phyloP scores from a whole-genome alignment of 352 stramenopile species.

The Albugo laibachii region DNA sequence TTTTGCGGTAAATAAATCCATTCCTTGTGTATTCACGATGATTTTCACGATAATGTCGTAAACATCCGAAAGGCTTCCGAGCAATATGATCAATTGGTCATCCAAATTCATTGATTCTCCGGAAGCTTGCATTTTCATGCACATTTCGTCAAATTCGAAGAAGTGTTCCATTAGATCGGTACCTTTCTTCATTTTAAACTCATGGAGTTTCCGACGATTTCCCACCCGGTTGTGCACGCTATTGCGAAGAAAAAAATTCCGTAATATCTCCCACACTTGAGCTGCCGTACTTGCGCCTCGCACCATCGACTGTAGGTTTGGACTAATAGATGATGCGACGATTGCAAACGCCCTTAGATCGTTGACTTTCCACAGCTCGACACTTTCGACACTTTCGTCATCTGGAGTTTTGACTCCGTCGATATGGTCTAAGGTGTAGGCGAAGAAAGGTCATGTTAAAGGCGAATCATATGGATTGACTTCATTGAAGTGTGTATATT shows the following conservation, averaged over 20 bases:
- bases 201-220: constrained; percentile 8
- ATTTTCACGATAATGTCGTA: constrained; percentile 8
- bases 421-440: background rate
- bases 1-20: constrained; percentile 5
- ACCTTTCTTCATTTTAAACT: constrained; percentile 1
- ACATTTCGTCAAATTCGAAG: constrained; percentile 10
- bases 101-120: constrained; percentile 4
- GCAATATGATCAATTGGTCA: constrained; percentile 1
- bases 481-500: no score
- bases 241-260: constrained; percentile 8
- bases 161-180: constrained; percentile 9
- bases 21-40: background rate
- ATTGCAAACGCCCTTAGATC: background rate
- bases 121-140: constrained; percentile 3
- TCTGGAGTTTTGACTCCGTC: no score
- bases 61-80: constrained; percentile 5
- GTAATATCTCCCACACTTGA: constrained; percentile 8
- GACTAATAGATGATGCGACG: background rate
- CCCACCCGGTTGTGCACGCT: constrained; percentile 10
- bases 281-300: background rate
- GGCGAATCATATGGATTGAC: no score
- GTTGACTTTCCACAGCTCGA: constrained; percentile 1
- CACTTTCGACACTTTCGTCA: constrained; percentile 2
- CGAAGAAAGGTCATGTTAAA: no score
- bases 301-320: constrained; percentile 5